Conservation (phyloP, 2,329 filamentous ascomycete species). For the Penicillium sp. region DNA sequence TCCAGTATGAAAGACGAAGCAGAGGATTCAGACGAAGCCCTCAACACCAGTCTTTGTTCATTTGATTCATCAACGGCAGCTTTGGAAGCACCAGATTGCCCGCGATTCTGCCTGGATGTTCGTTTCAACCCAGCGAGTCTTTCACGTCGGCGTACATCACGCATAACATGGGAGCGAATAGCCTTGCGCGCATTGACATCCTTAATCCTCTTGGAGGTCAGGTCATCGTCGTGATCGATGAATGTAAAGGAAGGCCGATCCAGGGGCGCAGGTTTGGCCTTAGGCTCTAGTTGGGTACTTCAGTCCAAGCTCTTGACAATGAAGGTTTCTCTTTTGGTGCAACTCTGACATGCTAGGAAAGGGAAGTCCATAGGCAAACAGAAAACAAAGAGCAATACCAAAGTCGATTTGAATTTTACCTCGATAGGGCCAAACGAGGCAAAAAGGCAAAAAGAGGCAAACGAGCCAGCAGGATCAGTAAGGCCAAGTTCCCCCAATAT, state of each 20-base stretch:
- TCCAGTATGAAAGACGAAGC: slow-evolving; percentile 2
- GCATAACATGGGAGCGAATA: slow-evolving; percentile 46
- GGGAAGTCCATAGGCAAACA: slow-evolving; percentile 3
- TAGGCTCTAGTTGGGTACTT: slow-evolving; percentile 17
- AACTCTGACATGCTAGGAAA: background rate
- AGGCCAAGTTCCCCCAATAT: background rate
- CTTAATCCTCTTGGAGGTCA: slow-evolving; percentile 39
- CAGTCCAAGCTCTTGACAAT: background rate
- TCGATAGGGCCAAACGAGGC: background rate
- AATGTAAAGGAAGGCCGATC: slow-evolving; percentile 40
- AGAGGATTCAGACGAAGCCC: slow-evolving; percentile 15
- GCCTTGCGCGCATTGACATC: slow-evolving; percentile 40
- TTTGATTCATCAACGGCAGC: slow-evolving; percentile 1
- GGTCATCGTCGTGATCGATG: slow-evolving; percentile 42
- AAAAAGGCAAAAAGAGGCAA: background rate
- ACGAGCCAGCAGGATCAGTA: background rate
- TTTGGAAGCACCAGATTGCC: slow-evolving; percentile 8
- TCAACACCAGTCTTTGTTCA: slow-evolving; percentile 15
- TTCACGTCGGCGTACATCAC: slow-evolving; percentile 43
- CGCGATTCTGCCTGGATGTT: slow-evolving; percentile 28
- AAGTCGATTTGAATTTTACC: background rate
- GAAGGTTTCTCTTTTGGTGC: background rate
- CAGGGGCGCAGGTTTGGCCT: slow-evolving; percentile 20
- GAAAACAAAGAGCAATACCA: background rate
- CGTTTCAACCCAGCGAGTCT: slow-evolving; percentile 39